phyloP scores from a whole-genome alignment of 208 protist genomes.

The Leishmania tropica region DNA sequence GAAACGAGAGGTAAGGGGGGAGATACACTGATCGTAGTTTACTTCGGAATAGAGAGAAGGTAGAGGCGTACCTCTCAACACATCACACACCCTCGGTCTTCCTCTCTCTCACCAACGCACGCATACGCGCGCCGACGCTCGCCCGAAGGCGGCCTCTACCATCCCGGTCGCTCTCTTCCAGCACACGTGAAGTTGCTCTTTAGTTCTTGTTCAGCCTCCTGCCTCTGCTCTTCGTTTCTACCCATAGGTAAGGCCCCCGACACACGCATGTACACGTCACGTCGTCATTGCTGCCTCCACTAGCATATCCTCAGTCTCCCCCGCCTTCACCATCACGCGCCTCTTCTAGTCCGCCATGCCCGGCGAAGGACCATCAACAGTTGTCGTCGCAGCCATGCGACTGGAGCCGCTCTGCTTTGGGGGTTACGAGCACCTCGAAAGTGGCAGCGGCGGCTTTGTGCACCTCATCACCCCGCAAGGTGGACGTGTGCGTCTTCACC shows the following conservation, averaged over 20 bases:
- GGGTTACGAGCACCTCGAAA: constrained; percentile 18
- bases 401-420: constrained; percentile 24
- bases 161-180: background rate
- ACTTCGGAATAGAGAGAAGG: background rate
- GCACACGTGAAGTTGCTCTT: background rate
- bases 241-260: background rate
- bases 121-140: background rate
- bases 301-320: background rate
- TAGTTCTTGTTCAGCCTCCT: background rate
- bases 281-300: background rate
- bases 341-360: background rate
- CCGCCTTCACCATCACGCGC: no score
- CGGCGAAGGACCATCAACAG: background rate
- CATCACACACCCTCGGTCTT: background rate
- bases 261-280: background rate
- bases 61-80: background rate
- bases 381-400: background rate
- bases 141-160: background rate
- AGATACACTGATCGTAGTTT: background rate
- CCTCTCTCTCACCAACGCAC: background rate
- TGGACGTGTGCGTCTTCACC: constrained; percentile 6
- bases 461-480: constrained; percentile 19
- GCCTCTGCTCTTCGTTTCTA: background rate
- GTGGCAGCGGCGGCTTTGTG: background rate
- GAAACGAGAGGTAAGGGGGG: background rate